phyloP scores from a whole-genome alignment of 805 yeast genomes.

The Middelhovenomyces tepae region DNA sequence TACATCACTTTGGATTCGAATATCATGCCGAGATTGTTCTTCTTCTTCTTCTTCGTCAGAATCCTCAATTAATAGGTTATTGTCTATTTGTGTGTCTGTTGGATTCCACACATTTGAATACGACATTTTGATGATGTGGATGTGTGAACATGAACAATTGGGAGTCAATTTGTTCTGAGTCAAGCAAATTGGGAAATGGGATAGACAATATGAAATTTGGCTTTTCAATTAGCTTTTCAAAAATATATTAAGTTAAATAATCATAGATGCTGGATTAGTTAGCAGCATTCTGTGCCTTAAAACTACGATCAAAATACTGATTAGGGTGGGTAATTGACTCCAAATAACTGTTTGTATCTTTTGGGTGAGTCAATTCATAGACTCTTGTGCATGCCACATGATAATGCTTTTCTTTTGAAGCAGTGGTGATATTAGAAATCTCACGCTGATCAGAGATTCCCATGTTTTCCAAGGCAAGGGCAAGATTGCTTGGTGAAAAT shows the following conservation, averaged over 20 bases:
- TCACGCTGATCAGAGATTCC: conserved; percentile 52
- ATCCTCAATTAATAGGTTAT: conserved; percentile 1
- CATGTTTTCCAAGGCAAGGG: conserved; percentile 47
- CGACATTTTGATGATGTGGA: background rate
- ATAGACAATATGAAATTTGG: background rate
- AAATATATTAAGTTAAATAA: background rate
- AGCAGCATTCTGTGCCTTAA: conserved; percentile 6
- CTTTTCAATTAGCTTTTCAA: background rate
- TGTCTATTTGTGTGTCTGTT: background rate
- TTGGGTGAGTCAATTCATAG: conserved; percentile 56
- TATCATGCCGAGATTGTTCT: too few relatives aligned
- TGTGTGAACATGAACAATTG: conserved; percentile 1
- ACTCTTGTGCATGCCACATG: conserved; percentile 87
- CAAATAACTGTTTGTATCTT: conserved; percentile 27
- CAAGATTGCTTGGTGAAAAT: conserved; percentile 54
- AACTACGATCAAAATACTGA: conserved; percentile 62
- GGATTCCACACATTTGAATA: background rate
- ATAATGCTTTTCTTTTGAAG: conserved; percentile 59
- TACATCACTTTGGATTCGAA: background rate
- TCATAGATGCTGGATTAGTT: background rate
- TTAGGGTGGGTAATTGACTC: conserved; percentile 78
- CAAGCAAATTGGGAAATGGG: background rate
- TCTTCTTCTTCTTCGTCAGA: conserved; percentile 4
- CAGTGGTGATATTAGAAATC: conserved; percentile 54
- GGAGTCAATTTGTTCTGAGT: background rate